Percentiles rank a stretch among this genome's conserved stretches.
Evolutionary conservation across 306 rosid species (phyloP).

Genomic region (Trichosanthes truncata): DNA sequence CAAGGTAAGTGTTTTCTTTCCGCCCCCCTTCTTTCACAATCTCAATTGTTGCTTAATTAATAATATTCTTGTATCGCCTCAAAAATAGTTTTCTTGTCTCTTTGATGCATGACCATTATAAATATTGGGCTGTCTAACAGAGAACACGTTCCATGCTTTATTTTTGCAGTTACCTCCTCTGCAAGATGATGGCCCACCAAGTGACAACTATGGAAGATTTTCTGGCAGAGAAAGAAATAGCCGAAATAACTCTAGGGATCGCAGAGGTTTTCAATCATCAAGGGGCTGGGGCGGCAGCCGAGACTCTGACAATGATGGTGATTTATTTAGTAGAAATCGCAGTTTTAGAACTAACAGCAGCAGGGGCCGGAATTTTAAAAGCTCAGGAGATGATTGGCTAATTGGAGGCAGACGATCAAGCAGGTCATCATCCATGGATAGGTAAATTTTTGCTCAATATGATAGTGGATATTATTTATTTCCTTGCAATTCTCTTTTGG

Average conservation of each 20-base stretch:
- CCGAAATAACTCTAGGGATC: conserved; percentile 36
- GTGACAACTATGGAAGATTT: conserved; percentile 77
- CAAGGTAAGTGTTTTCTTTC: conserved; percentile 39
- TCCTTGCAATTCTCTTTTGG: neutral
- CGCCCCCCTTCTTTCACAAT: neutral
- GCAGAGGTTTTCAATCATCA: conserved; percentile 51
- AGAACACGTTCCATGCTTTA: neutral
- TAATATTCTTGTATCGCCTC: neutral
- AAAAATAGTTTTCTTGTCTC: neutral
- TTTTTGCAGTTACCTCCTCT: conserved; percentile 74
- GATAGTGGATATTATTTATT: neutral
- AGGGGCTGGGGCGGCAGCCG: conserved; percentile 35
- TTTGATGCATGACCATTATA: neutral
- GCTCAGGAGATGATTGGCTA: conserved; percentile 66
- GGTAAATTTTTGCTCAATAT: conserved; percentile 23
- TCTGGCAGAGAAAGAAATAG: conserved; percentile 50
- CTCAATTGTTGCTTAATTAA: neutral
- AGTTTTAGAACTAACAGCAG: conserved; percentile 37
- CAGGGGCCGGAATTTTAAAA: conserved; percentile 46
- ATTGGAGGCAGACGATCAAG: conserved; percentile 67
- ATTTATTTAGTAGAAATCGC: conserved; percentile 27
- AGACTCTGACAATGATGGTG: conserved; percentile 14
- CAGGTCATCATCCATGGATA: conserved; percentile 68
- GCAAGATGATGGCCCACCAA: conserved; percentile 91
- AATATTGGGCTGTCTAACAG: neutral